A percentile compares a stretch with the other conserved stretches of the same genome.
phyloP scores from a whole-genome alignment of 257 asterid genomes.

The Nemophila menziesii region DNA sequence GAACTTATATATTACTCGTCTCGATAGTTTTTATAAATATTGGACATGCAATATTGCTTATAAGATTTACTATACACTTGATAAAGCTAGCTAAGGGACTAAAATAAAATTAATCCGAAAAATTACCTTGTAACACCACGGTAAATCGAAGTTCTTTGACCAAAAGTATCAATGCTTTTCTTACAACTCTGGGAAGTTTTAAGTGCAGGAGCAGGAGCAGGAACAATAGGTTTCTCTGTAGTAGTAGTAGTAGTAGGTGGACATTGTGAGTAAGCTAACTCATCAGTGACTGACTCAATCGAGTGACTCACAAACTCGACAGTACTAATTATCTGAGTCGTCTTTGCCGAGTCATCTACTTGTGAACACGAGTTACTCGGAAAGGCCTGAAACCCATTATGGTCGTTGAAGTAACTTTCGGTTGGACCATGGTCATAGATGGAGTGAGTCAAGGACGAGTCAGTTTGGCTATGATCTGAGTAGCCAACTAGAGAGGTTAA shows the following conservation, averaged over 20 bases:
- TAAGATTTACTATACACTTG: background rate
- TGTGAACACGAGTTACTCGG: slow-evolving; percentile 76
- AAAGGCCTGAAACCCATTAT: slow-evolving; percentile 52
- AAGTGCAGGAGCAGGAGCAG: slow-evolving; percentile 32
- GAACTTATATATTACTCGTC: too few species aligned
- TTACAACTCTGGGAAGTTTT: slow-evolving; percentile 33
- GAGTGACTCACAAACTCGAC: slow-evolving; percentile 26
- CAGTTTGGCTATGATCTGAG: slow-evolving; percentile 13
- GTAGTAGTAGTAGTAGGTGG: slow-evolving; percentile 14
- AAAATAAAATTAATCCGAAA: background rate
- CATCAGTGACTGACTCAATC: slow-evolving; percentile 49
- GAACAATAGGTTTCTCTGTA: slow-evolving; percentile 24
- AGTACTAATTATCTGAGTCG: slow-evolving; percentile 37
- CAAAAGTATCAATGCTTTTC: slow-evolving; percentile 65
- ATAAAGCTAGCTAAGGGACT: background rate
- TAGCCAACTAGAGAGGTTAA: background rate
- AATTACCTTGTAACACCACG: slow-evolving; percentile 86
- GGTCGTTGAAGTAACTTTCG: slow-evolving; percentile 25
- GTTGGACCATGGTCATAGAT: slow-evolving; percentile 35
- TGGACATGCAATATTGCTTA: background rate
- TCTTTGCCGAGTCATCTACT: slow-evolving; percentile 63
- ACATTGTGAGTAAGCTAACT: slow-evolving; percentile 39
- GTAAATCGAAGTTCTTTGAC: slow-evolving; percentile 90
- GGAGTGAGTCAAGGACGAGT: slow-evolving; percentile 67
- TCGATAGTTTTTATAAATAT: too few species aligned